Base-by-base conservation (phyloP, 2,329 filamentous ascomycete species). In the Xenoacremonium recifei region DNA sequence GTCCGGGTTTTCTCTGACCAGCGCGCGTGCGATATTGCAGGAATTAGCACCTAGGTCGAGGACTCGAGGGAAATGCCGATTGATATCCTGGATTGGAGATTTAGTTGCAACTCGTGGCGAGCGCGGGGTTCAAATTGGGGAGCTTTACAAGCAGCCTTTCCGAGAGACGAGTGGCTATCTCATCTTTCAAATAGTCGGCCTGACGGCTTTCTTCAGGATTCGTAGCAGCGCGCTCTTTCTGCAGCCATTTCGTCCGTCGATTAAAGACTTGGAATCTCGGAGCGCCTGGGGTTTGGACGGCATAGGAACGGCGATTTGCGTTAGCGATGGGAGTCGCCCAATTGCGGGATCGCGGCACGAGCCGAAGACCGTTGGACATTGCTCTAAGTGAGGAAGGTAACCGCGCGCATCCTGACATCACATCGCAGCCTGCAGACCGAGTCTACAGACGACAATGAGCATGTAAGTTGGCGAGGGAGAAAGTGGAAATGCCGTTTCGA, bases 21-120 rank as follows among this genome's bases (percentile, higher is more conserved):
- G 77, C 42, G 88, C 87, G 49, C 85, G 83, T 16, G 91, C 91
- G 47, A 99, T 83, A 66, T 96, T 95, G 76, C 92, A 96, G 48
- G 92, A 89, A 64, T 97, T 96, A 48, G 93, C 92, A 48, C 93
- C 93, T 21, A 96, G 82, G 65, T 99, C 93, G 47, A 99, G 85
- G 18, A 90, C 89, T 51, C 81, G 77, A 33, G 86, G 80, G 57
- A 95, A 96, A 42, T 82, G 76, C 21, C 93, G 87, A 58, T 95
- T 96, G 71, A 99, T 95, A 62, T 97, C 91, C 87, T 91, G 50
- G 11, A 13, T 31, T 20, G 34, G 7, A 33, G n/a, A 44, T 58
- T 37, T 58, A 53, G 5, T n/a, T n/a, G n/a, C n/a, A n/a, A n/a
- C n/a, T n/a, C n/a, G n/a, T n/a, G n/a, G n/a, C n/a, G n/a, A n/a